A percentile compares a stretch with the other conserved stretches of the same genome.
Conservation (phyloP, 2,329 filamentous ascomycete species). For the Aspergillus terreus region DNA sequence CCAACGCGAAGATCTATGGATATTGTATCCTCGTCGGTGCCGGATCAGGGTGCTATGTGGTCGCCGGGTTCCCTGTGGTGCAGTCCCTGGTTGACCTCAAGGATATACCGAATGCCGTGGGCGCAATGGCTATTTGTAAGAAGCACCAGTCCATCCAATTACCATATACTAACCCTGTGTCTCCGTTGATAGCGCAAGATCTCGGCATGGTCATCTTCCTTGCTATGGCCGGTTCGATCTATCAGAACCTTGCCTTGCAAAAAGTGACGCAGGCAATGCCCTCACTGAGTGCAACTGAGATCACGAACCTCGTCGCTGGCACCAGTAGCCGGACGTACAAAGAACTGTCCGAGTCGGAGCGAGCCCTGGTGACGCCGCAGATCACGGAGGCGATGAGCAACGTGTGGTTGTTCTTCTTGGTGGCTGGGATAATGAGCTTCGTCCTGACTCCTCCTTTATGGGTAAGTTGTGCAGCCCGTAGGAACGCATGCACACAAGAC, state of each 20-base stretch:
- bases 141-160: not conserved
- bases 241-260: slow-evolving; percentile 3
- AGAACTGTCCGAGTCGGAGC: not conserved
- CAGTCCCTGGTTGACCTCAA: slow-evolving; percentile 5
- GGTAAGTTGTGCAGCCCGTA: not conserved
- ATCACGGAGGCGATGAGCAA: slow-evolving; percentile 7
- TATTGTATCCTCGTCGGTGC: slow-evolving; percentile 7
- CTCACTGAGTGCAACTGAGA: not conserved
- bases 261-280: not conserved
- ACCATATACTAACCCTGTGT: not conserved
- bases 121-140: slow-evolving; percentile 4
- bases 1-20: slow-evolving; percentile 2
- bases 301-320: slow-evolving; percentile 2
- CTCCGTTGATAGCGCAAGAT: not conserved
- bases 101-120: not conserved
- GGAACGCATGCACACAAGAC: too few species aligned
- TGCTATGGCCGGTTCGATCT: not conserved
- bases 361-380: slow-evolving; percentile 3
- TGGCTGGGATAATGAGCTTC: slow-evolving; percentile 5
- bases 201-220: slow-evolving; percentile 5
- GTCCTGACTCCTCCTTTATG: not conserved
- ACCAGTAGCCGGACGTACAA: not conserved
- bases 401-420: slow-evolving; percentile 7
- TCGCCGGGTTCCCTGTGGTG: slow-evolving; percentile 6
- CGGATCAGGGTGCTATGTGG: slow-evolving; percentile 4